These are phyloP conservation scores for Neodidymelliopsis sp. DNA, from an alignment of 2,329 filamentous ascomycete species.

Conservation along the genomic window DNA sequence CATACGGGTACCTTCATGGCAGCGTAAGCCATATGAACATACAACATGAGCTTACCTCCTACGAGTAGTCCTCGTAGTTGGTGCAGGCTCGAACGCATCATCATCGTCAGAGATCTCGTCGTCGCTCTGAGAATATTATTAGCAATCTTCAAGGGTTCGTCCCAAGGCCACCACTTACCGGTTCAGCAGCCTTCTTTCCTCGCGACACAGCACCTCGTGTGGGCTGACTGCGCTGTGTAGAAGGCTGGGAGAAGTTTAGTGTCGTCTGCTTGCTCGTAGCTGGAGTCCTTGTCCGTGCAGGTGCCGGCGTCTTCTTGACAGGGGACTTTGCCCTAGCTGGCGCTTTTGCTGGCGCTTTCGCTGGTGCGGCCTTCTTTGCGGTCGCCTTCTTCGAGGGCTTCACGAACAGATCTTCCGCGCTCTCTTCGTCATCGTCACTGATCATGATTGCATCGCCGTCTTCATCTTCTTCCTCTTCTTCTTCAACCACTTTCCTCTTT, in stretches of 20 bases:
- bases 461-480: conserved; percentile 53
- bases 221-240: conserved; percentile 45
- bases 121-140: conserved; percentile 43
- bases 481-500: conserved; percentile 52
- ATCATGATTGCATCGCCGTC: conserved; percentile 53
- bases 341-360: conserved; percentile 26
- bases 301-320: conserved; percentile 19
- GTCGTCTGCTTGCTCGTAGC: conserved; percentile 48
- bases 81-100: conserved; percentile 50
- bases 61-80: conserved; percentile 35
- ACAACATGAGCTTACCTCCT: conserved; percentile 28
- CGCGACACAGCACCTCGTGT: conserved; percentile 32
- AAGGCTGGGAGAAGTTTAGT: conserved; percentile 52
- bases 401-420: conserved; percentile 55
- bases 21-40: too few species aligned
- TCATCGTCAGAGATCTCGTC: conserved; percentile 53
- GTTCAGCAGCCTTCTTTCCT: conserved; percentile 49
- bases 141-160: conserved; percentile 1
- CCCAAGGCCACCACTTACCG: conserved; percentile 41
- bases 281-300: conserved; percentile 28
- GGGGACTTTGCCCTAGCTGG: conserved; percentile 19
- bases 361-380: conserved; percentile 37
- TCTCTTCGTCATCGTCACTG: conserved; percentile 58
- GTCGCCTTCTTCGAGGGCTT: conserved; percentile 39
- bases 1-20: too few species aligned